Evolutionary conservation across 139 green algal species (phyloP).

Genomic region (Coelastrella sp.): DNA sequence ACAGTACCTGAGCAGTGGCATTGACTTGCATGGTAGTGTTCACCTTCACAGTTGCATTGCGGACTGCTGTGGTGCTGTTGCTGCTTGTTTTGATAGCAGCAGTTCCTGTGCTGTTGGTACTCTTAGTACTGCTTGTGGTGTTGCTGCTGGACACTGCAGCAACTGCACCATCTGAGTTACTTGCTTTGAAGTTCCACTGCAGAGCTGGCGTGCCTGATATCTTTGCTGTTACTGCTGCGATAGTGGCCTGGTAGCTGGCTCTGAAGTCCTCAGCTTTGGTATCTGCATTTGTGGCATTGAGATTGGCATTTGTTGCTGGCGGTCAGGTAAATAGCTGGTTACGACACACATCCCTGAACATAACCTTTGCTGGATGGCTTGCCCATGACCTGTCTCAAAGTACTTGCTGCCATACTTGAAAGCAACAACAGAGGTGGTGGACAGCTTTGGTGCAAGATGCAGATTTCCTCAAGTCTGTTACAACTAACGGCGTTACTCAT

Average conservation of each 20-base stretch:
- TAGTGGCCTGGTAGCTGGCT: background rate
- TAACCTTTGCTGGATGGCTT: no score
- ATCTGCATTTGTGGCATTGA: background rate
- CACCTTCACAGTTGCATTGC: background rate
- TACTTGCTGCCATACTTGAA: no score
- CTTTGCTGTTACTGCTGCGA: background rate
- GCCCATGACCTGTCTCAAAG: no score
- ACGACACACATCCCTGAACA: no score
- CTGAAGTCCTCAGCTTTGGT: background rate
- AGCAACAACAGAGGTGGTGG: no score
- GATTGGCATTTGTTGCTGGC: background rate
- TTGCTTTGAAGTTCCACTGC: background rate
- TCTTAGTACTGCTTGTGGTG: background rate
- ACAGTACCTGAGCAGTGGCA: background rate
- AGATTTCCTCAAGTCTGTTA: no score
- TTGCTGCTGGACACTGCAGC: background rate
- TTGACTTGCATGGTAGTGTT: background rate
- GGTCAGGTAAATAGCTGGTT: no score
- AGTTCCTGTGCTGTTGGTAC: no score
- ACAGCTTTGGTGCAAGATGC: no score
- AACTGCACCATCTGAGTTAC: background rate
- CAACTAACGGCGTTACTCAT: no score
- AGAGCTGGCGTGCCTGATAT: background rate
- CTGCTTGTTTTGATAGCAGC: no score
- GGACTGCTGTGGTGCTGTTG: background rate